A percentile compares a stretch with the other conserved stretches of the same genome.
These are phyloP conservation scores for Coemansia sp. DNA, from an alignment of 192 early-diverging fungal genomes.

Conservation along the genomic window DNA sequence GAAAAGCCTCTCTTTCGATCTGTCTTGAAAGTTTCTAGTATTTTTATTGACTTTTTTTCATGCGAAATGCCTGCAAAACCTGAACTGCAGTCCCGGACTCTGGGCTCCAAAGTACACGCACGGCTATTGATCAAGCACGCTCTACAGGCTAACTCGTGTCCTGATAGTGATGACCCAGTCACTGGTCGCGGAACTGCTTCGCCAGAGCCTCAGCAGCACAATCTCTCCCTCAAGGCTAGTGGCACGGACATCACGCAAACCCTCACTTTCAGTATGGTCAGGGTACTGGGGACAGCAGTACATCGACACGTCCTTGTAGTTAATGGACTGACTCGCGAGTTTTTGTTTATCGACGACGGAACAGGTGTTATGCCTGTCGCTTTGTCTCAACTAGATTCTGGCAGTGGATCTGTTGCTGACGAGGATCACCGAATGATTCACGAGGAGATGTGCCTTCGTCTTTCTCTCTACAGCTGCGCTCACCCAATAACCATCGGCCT, in stretches of 20 bases:
- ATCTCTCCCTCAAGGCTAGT: not conserved
- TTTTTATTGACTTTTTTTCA: not conserved
- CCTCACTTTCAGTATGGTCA: not conserved
- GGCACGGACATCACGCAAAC: not conserved
- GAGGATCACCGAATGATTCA: not conserved
- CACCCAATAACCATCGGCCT: not conserved
- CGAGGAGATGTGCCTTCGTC: not conserved
- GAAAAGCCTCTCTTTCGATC: not conserved
- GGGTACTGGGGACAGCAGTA: not conserved
- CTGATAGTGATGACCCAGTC: not conserved
- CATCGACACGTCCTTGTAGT: not conserved
- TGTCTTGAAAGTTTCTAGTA: not conserved
- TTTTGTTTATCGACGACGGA: not conserved
- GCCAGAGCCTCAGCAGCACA: not conserved
- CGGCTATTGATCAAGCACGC: constrained; percentile 1
- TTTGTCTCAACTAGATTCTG: not conserved
- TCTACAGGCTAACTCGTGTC: not conserved
- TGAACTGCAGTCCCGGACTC: not conserved
- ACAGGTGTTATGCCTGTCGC: constrained; percentile 6
- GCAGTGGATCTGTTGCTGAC: not conserved
- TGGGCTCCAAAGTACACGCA: not conserved
- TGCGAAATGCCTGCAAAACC: not conserved
- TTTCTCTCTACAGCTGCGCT: not conserved
- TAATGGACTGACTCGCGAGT: not conserved
- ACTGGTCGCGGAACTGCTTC: not conserved